A percentile compares a stretch with the other conserved stretches of the same genome.
Evolutionary conservation across 2,329 filamentous ascomycete species (phyloP).

Genomic region (Nigrospora osmanthi): DNA sequence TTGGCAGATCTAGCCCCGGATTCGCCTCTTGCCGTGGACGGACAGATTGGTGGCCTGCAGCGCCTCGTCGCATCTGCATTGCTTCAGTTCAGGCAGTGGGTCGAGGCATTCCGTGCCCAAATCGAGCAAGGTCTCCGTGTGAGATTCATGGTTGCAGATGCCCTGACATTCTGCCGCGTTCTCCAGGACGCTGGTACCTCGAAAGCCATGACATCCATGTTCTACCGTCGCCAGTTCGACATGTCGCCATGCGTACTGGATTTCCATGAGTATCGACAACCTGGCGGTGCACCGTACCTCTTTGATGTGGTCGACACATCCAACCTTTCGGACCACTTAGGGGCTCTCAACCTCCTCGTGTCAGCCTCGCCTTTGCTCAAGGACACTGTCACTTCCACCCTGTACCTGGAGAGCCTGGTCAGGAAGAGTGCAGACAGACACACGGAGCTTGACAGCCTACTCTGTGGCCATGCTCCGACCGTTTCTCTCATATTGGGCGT

Average conservation of each 20-base stretch:
- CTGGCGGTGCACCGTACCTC: slow-evolving; percentile 22
- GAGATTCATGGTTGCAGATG: slow-evolving; percentile 39
- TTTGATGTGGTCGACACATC: slow-evolving; percentile 53
- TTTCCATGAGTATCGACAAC: slow-evolving; percentile 26
- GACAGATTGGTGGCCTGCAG: slow-evolving; percentile 6
- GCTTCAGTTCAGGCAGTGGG: slow-evolving; percentile 39
- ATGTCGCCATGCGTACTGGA: slow-evolving; percentile 33
- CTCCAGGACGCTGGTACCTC: slow-evolving; percentile 32
- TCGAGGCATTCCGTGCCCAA: slow-evolving; percentile 25
- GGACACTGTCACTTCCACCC: slow-evolving; percentile 29
- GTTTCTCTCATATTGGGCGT: slow-evolving; percentile 44
- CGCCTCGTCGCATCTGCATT: slow-evolving; percentile 26
- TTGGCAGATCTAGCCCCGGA: slow-evolving; percentile 26
- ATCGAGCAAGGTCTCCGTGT: slow-evolving; percentile 25
- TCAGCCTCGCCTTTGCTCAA: slow-evolving; percentile 39
- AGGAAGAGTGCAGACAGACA: slow-evolving; percentile 19
- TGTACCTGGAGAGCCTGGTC: slow-evolving; percentile 40
- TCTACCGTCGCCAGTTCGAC: slow-evolving; percentile 33
- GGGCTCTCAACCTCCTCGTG: slow-evolving; percentile 35
- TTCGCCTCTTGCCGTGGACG: slow-evolving; percentile 27
- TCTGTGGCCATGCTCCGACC: slow-evolving; percentile 37
- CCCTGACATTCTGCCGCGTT: slow-evolving; percentile 41
- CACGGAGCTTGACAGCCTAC: slow-evolving; percentile 27
- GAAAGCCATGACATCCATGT: slow-evolving; percentile 24
- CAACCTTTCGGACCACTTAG: slow-evolving; percentile 35